phyloP scores from a whole-genome alignment of 1,139 yeast genomes.

The Pichia sp. region DNA sequence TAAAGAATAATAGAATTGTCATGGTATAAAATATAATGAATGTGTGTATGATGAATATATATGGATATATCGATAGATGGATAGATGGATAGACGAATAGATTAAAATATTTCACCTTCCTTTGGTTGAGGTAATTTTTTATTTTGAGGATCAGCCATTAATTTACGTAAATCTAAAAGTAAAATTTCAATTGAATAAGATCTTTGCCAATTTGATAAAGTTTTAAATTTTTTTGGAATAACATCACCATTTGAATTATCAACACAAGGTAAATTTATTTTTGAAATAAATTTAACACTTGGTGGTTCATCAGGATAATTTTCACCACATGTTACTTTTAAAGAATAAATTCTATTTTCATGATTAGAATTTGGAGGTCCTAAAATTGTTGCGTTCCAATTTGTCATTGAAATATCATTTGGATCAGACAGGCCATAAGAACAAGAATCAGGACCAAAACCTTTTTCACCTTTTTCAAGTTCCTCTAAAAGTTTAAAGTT shows the following conservation, averaged over 20 bases:
- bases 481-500: conserved; percentile 92
- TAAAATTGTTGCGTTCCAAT: conserved; percentile 93
- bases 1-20: neutral
- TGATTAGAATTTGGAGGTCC: conserved; percentile 96
- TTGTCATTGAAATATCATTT: conserved; percentile 85
- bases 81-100: too few species aligned
- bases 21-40: too few species aligned
- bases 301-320: conserved; percentile 91
- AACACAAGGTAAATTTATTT: conserved; percentile 88
- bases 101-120: conserved; percentile 65
- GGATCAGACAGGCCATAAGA: conserved; percentile 87
- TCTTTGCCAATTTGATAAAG: conserved; percentile 80
- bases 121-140: conserved; percentile 86
- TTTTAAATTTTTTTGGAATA: conserved; percentile 53
- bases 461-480: conserved; percentile 96
- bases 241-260: conserved; percentile 62
- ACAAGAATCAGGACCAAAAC: conserved; percentile 93
- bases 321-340: conserved; percentile 76
- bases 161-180: conserved; percentile 77
- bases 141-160: conserved; percentile 80
- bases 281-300: conserved; percentile 66
- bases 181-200: conserved; percentile 88
- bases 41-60: too few species aligned
- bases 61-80: too few species aligned
- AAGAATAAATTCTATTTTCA: conserved; percentile 87